These are phyloP conservation scores for Acanthamoeba lenticulata DNA, from an alignment of 208 protist genomes.

Conservation along the genomic window DNA sequence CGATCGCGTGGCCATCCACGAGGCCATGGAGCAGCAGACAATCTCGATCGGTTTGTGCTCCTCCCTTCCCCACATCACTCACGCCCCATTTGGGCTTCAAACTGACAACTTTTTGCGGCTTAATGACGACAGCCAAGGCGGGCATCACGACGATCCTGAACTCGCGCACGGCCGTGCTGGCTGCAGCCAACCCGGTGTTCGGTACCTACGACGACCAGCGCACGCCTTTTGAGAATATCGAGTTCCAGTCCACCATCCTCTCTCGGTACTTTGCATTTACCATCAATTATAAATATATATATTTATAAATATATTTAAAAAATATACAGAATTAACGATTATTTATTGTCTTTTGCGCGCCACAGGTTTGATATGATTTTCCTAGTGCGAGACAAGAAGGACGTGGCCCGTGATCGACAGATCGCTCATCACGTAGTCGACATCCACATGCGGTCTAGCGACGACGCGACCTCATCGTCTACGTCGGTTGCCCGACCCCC, in stretches of 20 bases:
- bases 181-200: slow-evolving; percentile 98
- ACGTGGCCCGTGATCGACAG: slow-evolving; percentile 35
- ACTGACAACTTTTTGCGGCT: not conserved
- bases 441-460: slow-evolving; percentile 68
- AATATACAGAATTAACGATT: not conserved
- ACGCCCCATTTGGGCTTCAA: not conserved
- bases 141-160: slow-evolving; percentile 99
- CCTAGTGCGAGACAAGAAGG: slow-evolving; percentile 88
- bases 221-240: slow-evolving; percentile 86
- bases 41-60: slow-evolving; percentile 98
- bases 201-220: slow-evolving; percentile 91
- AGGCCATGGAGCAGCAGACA: slow-evolving; percentile 99
- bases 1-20: slow-evolving; percentile 99
- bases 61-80: not conserved
- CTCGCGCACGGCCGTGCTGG: slow-evolving; percentile 98
- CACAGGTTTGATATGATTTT: slow-evolving; percentile 94
- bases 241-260: slow-evolving; percentile 98
- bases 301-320: not conserved
- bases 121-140: slow-evolving; percentile 87
- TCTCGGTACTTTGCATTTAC: slow-evolving; percentile 85
- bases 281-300: too few relatives aligned
- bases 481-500: too few relatives aligned
- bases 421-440: slow-evolving; percentile 75
- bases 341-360: not conserved
- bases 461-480: too few relatives aligned